phyloP scores from a whole-genome alignment of 306 rosid genomes.

The Gleditsia sinensis region DNA sequence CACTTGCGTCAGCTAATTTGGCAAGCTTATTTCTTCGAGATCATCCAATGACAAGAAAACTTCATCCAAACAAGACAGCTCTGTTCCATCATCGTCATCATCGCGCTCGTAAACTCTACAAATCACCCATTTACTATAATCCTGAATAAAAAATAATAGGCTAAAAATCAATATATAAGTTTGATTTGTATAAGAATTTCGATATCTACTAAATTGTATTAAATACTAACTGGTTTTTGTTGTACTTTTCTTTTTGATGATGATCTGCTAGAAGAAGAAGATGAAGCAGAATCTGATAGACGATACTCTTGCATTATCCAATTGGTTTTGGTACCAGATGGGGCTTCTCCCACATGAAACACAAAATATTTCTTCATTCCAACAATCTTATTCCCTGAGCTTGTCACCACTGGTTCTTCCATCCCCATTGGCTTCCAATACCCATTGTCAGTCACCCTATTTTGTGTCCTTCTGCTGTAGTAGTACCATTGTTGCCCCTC shows the following conservation, averaged over 20 bases:
- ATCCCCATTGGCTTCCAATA: conserved; percentile 75
- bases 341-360: conserved; percentile 59
- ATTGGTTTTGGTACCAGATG: conserved; percentile 61
- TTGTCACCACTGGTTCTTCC: conserved; percentile 66
- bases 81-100: conserved; percentile 49
- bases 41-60: conserved; percentile 94
- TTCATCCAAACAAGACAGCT: conserved; percentile 94
- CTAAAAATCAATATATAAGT: background rate
- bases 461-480: conserved; percentile 74
- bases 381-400: conserved; percentile 46
- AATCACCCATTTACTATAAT: conserved; percentile 64
- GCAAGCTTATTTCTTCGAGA: conserved; percentile 92
- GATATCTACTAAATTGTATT: too few relatives aligned
- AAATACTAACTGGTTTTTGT: conserved; percentile 45
- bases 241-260: conserved; percentile 67
- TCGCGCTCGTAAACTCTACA: conserved; percentile 74
- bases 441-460: conserved; percentile 61
- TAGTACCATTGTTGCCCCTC: conserved; percentile 89
- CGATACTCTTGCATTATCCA: conserved; percentile 89
- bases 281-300: conserved; percentile 48
- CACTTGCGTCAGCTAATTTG: conserved; percentile 53
- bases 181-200: background rate
- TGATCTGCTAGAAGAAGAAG: conserved; percentile 38
- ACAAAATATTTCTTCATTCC: conserved; percentile 67
- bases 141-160: conserved; percentile 41